Evolutionary conservation across 2,329 filamentous ascomycete genomes (phyloP).

Genomic region (Trichoderma sp.): DNA sequence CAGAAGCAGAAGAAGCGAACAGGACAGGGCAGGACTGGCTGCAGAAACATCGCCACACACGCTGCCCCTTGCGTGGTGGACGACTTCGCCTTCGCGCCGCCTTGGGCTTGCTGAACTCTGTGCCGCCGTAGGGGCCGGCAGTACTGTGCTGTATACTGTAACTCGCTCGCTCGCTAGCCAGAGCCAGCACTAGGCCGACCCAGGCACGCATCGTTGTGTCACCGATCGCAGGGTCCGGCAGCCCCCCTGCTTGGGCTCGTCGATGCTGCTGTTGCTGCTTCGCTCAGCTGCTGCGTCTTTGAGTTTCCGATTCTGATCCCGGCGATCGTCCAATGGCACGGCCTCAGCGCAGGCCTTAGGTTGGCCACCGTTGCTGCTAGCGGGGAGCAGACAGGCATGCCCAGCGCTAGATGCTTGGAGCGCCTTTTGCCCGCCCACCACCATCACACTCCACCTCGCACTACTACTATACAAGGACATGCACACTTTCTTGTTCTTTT

Average conservation of each 20-base stretch:
- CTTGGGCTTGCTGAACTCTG: background rate
- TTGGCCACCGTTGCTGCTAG: constrained; percentile 19
- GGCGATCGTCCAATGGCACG: constrained; percentile 21
- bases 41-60: constrained; percentile 34
- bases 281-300: constrained; percentile 16
- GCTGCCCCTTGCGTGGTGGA: constrained; percentile 30
- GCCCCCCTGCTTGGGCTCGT: constrained; percentile 1
- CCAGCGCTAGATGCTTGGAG: constrained; percentile 6
- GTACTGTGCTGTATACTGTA: no score
- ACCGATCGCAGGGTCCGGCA: constrained; percentile 21
- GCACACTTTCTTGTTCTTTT: background rate
- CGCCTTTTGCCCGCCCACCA: background rate
- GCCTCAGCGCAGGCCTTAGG: background rate
- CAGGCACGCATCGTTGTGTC: constrained; percentile 23
- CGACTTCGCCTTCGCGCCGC: background rate
- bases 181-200: constrained; percentile 10
- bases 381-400: background rate
- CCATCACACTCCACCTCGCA: background rate
- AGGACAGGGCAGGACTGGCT: constrained; percentile 11
- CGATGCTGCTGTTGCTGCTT: constrained; percentile 5
- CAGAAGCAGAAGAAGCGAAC: constrained; percentile 27
- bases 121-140: background rate
- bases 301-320: constrained; percentile 22
- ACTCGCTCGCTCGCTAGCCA: background rate
- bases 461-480: background rate